Evolutionary conservation across 768 basidiomycete genomes (phyloP).

Genomic region (Pisolithus sp.): DNA sequence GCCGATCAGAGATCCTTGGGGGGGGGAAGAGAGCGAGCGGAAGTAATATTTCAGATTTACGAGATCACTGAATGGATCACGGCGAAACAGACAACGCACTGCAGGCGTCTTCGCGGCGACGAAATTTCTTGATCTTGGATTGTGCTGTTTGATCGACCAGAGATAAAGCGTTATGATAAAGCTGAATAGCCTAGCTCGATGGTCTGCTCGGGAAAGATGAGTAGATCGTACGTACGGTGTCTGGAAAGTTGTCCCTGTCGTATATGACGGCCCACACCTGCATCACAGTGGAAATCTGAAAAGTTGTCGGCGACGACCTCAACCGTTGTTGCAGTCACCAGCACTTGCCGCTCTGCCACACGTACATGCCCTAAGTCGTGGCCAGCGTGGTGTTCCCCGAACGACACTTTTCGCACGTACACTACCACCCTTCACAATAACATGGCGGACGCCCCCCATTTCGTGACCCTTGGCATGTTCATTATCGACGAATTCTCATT

Average conservation of each 20-base stretch:
- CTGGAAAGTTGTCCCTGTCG: conserved; percentile 29
- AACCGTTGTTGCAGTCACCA: not conserved
- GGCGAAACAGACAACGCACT: conserved; percentile 36
- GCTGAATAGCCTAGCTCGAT: conserved; percentile 31
- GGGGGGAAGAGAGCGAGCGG: not conserved
- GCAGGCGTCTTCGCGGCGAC: conserved; percentile 68
- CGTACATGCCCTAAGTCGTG: not conserved
- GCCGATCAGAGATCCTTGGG: conserved; percentile 68
- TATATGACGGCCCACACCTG: conserved; percentile 38
- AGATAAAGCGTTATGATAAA: conserved; percentile 54
- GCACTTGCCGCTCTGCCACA: not conserved
- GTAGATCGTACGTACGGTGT: conserved; percentile 26
- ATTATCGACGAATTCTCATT: conserved; percentile 81
- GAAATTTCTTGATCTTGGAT: conserved; percentile 57
- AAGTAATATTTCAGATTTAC: conserved; percentile 1
- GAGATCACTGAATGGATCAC: not conserved
- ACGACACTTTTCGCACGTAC: conserved; percentile 11
- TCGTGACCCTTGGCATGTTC: conserved; percentile 82
- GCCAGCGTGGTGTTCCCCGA: not conserved
- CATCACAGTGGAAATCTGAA: conserved; percentile 21
- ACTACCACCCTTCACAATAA: not conserved
- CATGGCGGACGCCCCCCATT: conserved; percentile 25
- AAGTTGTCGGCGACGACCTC: conserved; percentile 6
- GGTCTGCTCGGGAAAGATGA: not conserved
- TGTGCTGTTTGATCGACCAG: conserved; percentile 53